Conservation (phyloP, 257 asterid genomes). For the Lycium barbarum region DNA sequence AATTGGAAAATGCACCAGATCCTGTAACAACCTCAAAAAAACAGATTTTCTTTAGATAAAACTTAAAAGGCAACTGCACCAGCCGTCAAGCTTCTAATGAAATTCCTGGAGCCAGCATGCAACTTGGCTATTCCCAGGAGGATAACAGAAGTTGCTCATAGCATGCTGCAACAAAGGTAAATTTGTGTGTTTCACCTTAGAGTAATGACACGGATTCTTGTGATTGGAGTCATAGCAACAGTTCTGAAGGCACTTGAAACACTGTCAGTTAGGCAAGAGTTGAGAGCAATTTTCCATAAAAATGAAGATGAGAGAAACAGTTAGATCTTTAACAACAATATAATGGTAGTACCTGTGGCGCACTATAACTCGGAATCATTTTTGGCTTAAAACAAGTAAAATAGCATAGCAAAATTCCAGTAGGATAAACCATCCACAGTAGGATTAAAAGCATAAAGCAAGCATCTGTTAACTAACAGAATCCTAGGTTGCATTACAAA, state of each 20-base stretch:
- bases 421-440: too few species aligned
- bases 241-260: neutral
- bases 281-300: neutral
- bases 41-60: neutral
- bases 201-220: neutral
- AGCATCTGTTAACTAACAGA: too few species aligned
- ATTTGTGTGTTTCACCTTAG: neutral
- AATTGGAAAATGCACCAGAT: neutral
- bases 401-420: neutral
- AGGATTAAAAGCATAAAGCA: too few species aligned
- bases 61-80: neutral
- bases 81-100: neutral
- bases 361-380: neutral
- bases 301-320: neutral
- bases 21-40: neutral
- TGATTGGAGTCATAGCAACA: neutral
- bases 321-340: neutral
- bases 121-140: neutral
- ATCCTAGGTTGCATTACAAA: too few species aligned
- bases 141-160: neutral
- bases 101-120: neutral
- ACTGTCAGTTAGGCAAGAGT: neutral
- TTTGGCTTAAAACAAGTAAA: neutral
- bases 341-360: neutral
- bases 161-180: neutral